Percentiles rank a stretch among this genome's conserved stretches.
phyloP scores from a whole-genome alignment of 768 basidiomycete species.

The Termitomyces sp. region DNA sequence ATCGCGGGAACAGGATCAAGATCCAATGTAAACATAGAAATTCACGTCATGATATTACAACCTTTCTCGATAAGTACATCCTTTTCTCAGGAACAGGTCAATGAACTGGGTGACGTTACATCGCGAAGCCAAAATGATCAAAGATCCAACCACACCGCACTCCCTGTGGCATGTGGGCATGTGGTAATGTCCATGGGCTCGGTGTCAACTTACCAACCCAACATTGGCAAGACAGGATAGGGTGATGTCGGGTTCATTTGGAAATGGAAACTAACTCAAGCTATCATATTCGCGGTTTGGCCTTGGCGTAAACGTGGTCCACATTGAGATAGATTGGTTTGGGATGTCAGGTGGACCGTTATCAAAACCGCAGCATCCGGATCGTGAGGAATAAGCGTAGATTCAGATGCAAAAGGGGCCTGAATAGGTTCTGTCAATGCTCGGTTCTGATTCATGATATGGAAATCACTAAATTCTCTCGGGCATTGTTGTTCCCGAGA shows the following conservation, averaged over 20 bases:
- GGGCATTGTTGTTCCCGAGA: background rate
- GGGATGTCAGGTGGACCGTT: background rate
- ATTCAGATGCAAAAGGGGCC: background rate
- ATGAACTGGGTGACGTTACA: background rate
- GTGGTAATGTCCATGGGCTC: background rate
- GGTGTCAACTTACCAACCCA: background rate
- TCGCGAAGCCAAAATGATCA: conserved; percentile 7
- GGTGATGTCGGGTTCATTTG: background rate
- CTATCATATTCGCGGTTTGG: background rate
- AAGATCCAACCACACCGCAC: conserved; percentile 9
- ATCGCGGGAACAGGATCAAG: background rate
- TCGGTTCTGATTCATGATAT: background rate
- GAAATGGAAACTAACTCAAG: background rate
- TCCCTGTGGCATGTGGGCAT: background rate
- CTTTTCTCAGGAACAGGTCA: background rate
- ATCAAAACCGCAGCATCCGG: background rate
- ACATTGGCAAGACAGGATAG: background rate
- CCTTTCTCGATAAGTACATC: background rate
- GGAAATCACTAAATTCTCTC: background rate
- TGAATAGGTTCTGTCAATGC: background rate
- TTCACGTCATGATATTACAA: background rate
- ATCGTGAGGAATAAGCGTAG: background rate
- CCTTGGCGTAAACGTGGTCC: background rate
- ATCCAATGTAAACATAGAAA: background rate
- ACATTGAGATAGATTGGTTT: background rate